These are phyloP conservation scores for Leucosporidium yakuticum DNA, from an alignment of 768 basidiomycete genomes.

Conservation along the genomic window DNA sequence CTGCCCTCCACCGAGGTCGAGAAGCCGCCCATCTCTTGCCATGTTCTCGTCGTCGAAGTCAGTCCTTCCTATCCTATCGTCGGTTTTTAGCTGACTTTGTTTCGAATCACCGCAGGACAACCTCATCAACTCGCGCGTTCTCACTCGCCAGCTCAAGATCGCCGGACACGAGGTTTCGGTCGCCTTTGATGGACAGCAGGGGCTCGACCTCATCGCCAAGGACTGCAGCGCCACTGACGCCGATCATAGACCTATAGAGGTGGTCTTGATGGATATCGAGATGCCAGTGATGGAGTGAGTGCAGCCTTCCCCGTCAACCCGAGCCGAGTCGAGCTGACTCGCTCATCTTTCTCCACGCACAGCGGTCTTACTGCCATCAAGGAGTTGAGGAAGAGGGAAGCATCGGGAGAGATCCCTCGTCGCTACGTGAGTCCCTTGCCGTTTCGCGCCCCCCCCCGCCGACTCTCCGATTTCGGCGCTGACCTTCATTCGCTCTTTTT, in stretches of 20 bases:
- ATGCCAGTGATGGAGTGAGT: background rate
- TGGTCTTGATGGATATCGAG: constrained; percentile 22
- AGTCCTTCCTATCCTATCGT: background rate
- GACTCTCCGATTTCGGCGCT: background rate
- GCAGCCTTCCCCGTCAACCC: background rate
- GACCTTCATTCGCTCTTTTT: too few species aligned
- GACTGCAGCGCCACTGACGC: too few species aligned
- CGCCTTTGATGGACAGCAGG: constrained; percentile 26
- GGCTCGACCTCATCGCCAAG: constrained; percentile 17
- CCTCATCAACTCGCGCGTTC: constrained; percentile 31
- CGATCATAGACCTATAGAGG: background rate
- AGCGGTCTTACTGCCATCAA: constrained; percentile 1
- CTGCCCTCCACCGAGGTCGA: background rate
- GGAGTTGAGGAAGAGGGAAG: background rate
- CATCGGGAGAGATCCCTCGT: background rate
- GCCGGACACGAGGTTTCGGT: constrained; percentile 20
- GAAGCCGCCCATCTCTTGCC: background rate
- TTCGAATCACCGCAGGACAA: constrained; percentile 18
- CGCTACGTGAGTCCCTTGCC: constrained; percentile 20
- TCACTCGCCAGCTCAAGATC: constrained; percentile 29
- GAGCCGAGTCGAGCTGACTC: background rate
- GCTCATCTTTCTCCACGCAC: background rate
- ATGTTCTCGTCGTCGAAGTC: constrained; percentile 23
- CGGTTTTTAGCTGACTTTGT: background rate
- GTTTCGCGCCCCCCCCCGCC: too few species aligned